phyloP scores from a whole-genome alignment of 2,329 filamentous ascomycete species.

The Diplocarpon mali region DNA sequence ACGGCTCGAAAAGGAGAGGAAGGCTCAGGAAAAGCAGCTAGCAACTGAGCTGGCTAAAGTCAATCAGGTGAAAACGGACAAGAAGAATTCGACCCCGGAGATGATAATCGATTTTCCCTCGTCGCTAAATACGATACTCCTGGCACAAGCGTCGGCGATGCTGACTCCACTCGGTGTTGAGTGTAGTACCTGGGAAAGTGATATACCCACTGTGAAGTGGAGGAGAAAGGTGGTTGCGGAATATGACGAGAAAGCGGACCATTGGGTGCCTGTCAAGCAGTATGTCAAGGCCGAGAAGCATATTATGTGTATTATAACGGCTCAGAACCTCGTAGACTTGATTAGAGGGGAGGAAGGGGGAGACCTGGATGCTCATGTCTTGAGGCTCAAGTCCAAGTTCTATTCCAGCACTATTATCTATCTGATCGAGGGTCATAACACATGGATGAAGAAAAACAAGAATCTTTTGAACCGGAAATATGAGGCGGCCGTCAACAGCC shows the following conservation, averaged over 20 bases:
- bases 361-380: conserved; percentile 48
- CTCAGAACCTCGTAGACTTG: conserved; percentile 54
- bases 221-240: conserved; percentile 37
- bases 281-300: conserved; percentile 37
- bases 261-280: conserved; percentile 37
- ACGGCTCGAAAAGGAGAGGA: conserved; percentile 49
- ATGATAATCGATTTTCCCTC: conserved; percentile 66
- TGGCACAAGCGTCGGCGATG: conserved; percentile 37
- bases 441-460: conserved; percentile 59
- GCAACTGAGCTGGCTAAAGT: conserved; percentile 58
- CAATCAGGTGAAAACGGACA: conserved; percentile 63
- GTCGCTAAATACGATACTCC: conserved; percentile 38
- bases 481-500: conserved; percentile 48
- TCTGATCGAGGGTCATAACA: conserved; percentile 56
- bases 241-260: conserved; percentile 35
- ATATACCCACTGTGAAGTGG: conserved; percentile 41
- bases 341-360: conserved; percentile 36
- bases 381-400: conserved; percentile 42
- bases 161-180: conserved; percentile 40
- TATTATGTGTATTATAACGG: conserved; percentile 46
- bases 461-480: conserved; percentile 59
- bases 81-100: conserved; percentile 60
- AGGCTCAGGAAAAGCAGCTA: conserved; percentile 49
- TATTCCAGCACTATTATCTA: conserved; percentile 49
- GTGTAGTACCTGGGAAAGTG: conserved; percentile 34